Percentiles rank a stretch among this genome's conserved stretches.
Conservation (phyloP, 805 yeast genomes). For the Henningerozyma blattae region DNA sequence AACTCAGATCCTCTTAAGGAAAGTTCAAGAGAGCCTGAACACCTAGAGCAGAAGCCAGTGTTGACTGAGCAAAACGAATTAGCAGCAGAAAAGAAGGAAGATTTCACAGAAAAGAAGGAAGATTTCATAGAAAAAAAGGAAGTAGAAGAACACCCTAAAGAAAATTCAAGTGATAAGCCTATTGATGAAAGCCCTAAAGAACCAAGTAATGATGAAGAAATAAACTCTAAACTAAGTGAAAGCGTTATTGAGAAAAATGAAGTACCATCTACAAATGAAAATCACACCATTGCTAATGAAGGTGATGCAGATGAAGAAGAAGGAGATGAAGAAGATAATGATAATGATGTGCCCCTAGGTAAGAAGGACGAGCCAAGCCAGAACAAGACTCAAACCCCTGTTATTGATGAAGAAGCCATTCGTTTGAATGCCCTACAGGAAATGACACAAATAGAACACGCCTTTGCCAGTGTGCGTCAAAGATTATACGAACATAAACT, state of each 20-base stretch:
- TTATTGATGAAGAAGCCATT: conserved; percentile 17
- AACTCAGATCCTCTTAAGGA: conserved; percentile 10
- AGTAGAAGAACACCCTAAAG: conserved; percentile 10
- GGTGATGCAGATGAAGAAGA: conserved; percentile 12
- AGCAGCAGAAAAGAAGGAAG: conserved; percentile 6
- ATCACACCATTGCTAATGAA: conserved; percentile 8
- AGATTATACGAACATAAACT: conserved; percentile 75
- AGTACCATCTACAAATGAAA: too few species aligned
- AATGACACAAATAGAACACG: conserved; percentile 69
- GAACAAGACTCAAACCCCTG: neutral
- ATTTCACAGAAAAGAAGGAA: conserved; percentile 5
- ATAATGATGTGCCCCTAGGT: conserved; percentile 5
- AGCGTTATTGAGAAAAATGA: neutral
- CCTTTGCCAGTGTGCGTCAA: conserved; percentile 80
- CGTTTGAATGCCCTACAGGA: conserved; percentile 34
- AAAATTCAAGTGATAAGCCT: conserved; percentile 8
- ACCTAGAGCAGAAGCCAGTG: too few species aligned
- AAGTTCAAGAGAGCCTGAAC: too few species aligned
- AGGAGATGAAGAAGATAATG: conserved; percentile 8
- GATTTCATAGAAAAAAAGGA: conserved; percentile 9
- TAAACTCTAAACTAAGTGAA: too few species aligned
- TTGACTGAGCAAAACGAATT: too few species aligned
- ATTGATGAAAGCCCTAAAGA: conserved; percentile 6
- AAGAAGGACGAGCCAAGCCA: conserved; percentile 5
- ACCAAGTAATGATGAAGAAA: too few species aligned